Evolutionary conservation across 2,329 filamentous ascomycete genomes (phyloP).

Genomic region (Hypocreales sp.): DNA sequence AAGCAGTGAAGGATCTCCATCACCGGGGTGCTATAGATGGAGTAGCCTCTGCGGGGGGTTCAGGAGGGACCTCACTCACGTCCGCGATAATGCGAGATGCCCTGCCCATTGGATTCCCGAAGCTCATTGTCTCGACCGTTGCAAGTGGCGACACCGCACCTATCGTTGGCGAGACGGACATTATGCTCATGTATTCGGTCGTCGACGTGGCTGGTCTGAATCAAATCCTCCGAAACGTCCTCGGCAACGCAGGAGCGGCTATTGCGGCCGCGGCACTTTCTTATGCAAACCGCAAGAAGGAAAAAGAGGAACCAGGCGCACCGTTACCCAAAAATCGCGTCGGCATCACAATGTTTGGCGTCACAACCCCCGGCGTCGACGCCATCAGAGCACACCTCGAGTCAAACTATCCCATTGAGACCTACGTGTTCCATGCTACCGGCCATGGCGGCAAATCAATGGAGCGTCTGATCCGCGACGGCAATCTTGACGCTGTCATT

Average conservation of each 20-base stretch:
- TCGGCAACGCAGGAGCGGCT: conserved; percentile 47
- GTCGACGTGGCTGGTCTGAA: conserved; percentile 57
- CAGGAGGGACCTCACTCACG: conserved; percentile 44
- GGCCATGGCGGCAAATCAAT: conserved; percentile 53
- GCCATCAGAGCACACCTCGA: conserved; percentile 35
- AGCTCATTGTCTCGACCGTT: conserved; percentile 55
- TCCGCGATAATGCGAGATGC: conserved; percentile 44
- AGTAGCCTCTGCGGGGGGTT: conserved; percentile 45
- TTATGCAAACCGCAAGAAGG: conserved; percentile 14
- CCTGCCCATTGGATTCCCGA: conserved; percentile 51
- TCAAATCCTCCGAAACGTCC: conserved; percentile 35
- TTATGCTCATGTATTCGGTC: conserved; percentile 55
- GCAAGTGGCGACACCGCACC: conserved; percentile 49
- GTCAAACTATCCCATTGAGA: conserved; percentile 30
- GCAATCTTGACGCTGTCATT: conserved; percentile 46
- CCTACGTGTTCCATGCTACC: conserved; percentile 55
- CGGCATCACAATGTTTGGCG: conserved; percentile 60
- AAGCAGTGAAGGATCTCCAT: conserved; percentile 23
- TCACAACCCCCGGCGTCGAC: conserved; percentile 52
- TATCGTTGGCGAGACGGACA: conserved; percentile 53
- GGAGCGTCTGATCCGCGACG: conserved; percentile 45
- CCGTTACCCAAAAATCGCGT: conserved; percentile 27
- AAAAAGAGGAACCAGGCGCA: not conserved
- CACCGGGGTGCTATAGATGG: conserved; percentile 28
- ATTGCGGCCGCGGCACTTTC: conserved; percentile 41